A percentile compares a stretch with the other conserved stretches of the same genome.
Evolutionary conservation across 768 basidiomycete species (phyloP).

Genomic region (Lactifluus pinguis): DNA sequence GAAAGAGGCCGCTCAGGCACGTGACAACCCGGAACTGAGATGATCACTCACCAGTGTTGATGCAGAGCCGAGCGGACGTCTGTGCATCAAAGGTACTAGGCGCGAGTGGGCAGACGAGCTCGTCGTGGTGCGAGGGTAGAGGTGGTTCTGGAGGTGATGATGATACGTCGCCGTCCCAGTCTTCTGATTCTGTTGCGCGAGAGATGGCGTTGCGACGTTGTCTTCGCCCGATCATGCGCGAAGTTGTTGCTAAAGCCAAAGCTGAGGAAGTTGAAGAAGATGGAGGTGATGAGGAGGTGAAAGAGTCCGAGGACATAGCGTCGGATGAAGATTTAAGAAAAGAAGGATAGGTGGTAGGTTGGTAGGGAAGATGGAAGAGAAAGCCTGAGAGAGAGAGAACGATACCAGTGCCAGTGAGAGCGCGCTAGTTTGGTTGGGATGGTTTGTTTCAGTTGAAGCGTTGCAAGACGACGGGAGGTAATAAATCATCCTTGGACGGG

Average conservation of each 20-base stretch:
- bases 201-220: constrained; percentile 10
- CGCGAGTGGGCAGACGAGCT: constrained; percentile 12
- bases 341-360: no score
- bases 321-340: no score
- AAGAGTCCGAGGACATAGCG: neutral
- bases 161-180: constrained; percentile 1
- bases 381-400: no score
- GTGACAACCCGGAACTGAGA: neutral
- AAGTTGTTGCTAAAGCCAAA: neutral
- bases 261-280: no score
- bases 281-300: neutral
- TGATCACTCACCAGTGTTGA: neutral
- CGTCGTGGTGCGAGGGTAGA: neutral
- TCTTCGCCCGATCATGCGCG: constrained; percentile 5
- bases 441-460: neutral
- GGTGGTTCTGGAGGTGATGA: neutral
- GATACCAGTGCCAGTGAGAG: no score
- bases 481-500: neutral
- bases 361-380: no score
- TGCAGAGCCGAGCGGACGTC: neutral
- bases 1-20: no score
- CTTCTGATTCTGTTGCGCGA: neutral
- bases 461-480: neutral
- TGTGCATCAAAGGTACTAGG: neutral
- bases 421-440: neutral